These are phyloP conservation scores for Bremia lactucae DNA, from an alignment of 352 stramenopile species.

Conservation along the genomic window DNA sequence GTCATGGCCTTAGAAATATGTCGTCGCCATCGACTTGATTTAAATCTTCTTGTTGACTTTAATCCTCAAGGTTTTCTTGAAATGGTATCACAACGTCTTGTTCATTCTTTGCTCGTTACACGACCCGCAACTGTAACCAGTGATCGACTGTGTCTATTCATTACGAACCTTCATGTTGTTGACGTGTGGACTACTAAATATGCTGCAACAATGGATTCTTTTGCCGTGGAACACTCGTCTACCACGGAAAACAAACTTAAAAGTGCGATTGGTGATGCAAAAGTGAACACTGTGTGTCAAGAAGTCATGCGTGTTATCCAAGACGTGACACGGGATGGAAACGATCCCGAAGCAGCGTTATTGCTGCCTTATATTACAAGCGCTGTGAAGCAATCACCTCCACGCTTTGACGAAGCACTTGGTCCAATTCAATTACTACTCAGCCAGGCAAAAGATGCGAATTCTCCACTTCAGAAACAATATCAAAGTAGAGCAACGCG, in stretches of 20 bases:
- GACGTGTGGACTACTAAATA: slow-evolving; percentile 73
- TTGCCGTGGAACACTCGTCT: no score
- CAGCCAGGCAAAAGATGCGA: neutral
- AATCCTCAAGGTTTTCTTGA: slow-evolving; percentile 32
- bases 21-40: slow-evolving; percentile 65
- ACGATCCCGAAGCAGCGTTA: slow-evolving; percentile 20
- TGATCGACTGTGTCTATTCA: slow-evolving; percentile 61
- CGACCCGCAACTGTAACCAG: slow-evolving; percentile 29
- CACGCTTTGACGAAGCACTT: slow-evolving; percentile 36
- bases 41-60: slow-evolving; percentile 71
- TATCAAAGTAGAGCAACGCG: slow-evolving; percentile 24
- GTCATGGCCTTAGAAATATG: slow-evolving; percentile 48
- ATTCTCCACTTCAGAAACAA: neutral
- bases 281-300: slow-evolving; percentile 51
- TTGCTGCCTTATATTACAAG: slow-evolving; percentile 56
- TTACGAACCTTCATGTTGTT: slow-evolving; percentile 60
- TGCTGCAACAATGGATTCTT: slow-evolving; percentile 22
- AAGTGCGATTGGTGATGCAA: slow-evolving; percentile 14
- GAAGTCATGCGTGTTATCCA: slow-evolving; percentile 28
- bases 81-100: slow-evolving; percentile 17
- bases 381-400: slow-evolving; percentile 52
- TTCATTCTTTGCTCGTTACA: slow-evolving; percentile 22
- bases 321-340: slow-evolving; percentile 12
- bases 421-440: slow-evolving; percentile 29
- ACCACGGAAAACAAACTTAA: no score